Base-by-base conservation (phyloP, 2,329 filamentous ascomycete genomes). In the Akanthomyces lecanii region DNA sequence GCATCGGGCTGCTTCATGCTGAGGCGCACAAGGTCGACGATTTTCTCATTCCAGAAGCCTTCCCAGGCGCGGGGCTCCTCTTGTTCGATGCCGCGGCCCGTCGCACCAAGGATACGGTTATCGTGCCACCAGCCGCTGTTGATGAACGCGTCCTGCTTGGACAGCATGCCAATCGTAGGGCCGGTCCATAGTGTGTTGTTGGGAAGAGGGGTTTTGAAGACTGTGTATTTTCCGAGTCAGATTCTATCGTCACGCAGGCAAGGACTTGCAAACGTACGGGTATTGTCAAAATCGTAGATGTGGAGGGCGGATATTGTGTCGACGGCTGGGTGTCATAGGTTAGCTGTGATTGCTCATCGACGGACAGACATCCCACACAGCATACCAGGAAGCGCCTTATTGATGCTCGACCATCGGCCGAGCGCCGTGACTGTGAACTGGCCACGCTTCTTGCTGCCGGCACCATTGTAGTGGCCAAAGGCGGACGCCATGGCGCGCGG, bases 61-160 rank as follows among this genome's bases (percentile, higher is more conserved):
- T 90, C 80, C 94, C 94, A 99, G 11, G 85, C 93, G 28, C 87
- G 86, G 48, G 84, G 80, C 74, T 98, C 93, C 76, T 98, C 95
- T 63, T 85, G 85, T 58, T 91, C 91, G 6, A 89, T 74, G 18
- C 95, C 95, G 63, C 92, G 84, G 59, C 95, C 95, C 1, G 92
- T 97, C 2, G 93, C 88, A 12, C 89, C 86, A 28, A 99, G 86
- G 66, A 99, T 93, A 66, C 86, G 86, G 50, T 86, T 85, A 72
- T 98, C 93, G 76, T 99, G 95, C 95, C 95, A 99, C 95, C 95
- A 99, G 66, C 94, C 92, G 67, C 93, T 94, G 68, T 89, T 90
- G 65, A 87, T 79, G 69, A 98, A 91, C 59, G 85, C 82, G 67
- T 96, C 90, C 67, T 90, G 88, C 53, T 82, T 87, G 65, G 90